Percentiles rank a stretch among this genome's conserved stretches.
Conservation (phyloP, 1,284 basidiomycete species). For the Boletus smithii region DNA sequence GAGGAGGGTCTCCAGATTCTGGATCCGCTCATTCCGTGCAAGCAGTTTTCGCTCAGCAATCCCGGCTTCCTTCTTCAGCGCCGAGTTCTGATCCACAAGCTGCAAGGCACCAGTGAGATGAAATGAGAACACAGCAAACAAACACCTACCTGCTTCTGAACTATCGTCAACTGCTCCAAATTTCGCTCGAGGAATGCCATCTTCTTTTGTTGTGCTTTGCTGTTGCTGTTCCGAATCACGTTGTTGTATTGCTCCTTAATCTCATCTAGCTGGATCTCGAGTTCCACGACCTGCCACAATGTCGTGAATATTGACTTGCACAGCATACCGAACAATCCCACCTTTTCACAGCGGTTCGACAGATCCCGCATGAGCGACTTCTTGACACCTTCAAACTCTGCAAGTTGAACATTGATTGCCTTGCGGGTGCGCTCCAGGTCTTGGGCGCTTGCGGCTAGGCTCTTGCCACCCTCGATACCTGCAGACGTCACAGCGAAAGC, state of each 20-base stretch:
- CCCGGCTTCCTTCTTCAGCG: slow-evolving; percentile 96
- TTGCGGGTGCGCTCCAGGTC: slow-evolving; percentile 97
- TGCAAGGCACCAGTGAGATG: slow-evolving; percentile 34
- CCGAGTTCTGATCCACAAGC: slow-evolving; percentile 98
- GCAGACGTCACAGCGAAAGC: slow-evolving; percentile 96
- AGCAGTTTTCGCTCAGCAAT: slow-evolving; percentile 95
- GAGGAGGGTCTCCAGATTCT: slow-evolving; percentile 88
- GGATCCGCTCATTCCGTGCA: slow-evolving; percentile 95
- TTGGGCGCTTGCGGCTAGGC: slow-evolving; percentile 92
- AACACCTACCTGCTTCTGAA: slow-evolving; percentile 86
- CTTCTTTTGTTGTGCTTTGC: slow-evolving; percentile 98
- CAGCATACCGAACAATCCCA: slow-evolving; percentile 33
- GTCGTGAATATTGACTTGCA: slow-evolving; percentile 7
- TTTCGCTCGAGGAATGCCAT: slow-evolving; percentile 99
- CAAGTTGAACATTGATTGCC: slow-evolving; percentile 93
- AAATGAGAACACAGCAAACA: neutral
- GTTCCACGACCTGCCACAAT: slow-evolving; percentile 83
- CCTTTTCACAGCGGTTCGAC: slow-evolving; percentile 99
- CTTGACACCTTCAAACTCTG: slow-evolving; percentile 98
- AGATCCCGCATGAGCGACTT: slow-evolving; percentile 98
- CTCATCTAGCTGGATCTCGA: slow-evolving; percentile 98
- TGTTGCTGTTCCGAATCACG: slow-evolving; percentile 96
- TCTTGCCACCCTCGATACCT: slow-evolving; percentile 94
- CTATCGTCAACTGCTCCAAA: slow-evolving; percentile 90
- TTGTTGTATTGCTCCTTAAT: slow-evolving; percentile 99